Evolutionary conservation across 2,329 filamentous ascomycete genomes (phyloP).

Genomic region (Sporothrix sp.): DNA sequence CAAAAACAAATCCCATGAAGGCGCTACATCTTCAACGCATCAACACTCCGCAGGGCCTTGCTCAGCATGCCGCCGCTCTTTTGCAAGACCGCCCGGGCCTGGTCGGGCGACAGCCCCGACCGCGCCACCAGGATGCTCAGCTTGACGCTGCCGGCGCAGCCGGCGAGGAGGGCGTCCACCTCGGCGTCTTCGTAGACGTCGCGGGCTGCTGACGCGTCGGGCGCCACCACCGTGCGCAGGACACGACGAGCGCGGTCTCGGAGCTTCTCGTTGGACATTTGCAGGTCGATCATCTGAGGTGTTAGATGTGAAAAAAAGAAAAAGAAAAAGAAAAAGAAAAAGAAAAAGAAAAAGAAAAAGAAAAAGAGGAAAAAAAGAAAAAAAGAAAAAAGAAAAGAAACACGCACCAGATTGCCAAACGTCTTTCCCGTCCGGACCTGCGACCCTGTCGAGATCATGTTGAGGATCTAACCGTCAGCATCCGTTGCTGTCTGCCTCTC

Average conservation of each 20-base stretch:
- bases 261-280: slow-evolving; percentile 17
- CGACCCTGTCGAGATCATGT: slow-evolving; percentile 34
- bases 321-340: no score
- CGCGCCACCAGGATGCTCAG: slow-evolving; percentile 13
- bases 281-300: slow-evolving; percentile 16
- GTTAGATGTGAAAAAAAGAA: no score
- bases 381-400: no score
- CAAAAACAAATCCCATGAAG: not conserved
- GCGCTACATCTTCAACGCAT: no score
- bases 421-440: slow-evolving; percentile 34
- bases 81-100: not conserved
- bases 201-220: not conserved
- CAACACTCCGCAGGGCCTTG: not conserved
- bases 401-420: slow-evolving; percentile 19
- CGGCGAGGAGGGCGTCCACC: slow-evolving; percentile 5
- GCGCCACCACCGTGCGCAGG: slow-evolving; percentile 6
- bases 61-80: slow-evolving; percentile 7
- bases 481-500: not conserved
- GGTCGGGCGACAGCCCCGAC: slow-evolving; percentile 2
- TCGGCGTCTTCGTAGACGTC: slow-evolving; percentile 5
- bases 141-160: slow-evolving; percentile 13
- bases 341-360: no score
- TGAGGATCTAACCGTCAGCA: slow-evolving; percentile 23
- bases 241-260: slow-evolving; percentile 12
- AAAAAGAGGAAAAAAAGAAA: no score